Percentiles rank a stretch among this genome's conserved stretches.
These are phyloP conservation scores for Paramecium primaurelia DNA, from an alignment of 73 alveolate species.

Conservation along the genomic window DNA sequence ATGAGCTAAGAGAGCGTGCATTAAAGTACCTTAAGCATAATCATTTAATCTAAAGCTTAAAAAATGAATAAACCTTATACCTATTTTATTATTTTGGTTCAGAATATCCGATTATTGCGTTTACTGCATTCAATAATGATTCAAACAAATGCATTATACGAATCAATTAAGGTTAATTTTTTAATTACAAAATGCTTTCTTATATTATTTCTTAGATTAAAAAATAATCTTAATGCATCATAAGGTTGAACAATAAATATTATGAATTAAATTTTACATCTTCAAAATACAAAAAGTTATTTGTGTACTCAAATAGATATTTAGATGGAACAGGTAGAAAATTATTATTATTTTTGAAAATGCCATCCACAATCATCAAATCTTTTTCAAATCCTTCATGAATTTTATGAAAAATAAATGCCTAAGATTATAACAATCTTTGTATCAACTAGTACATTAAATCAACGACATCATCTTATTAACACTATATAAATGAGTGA, in stretches of 20 bases:
- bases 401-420: not conserved
- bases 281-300: not conserved
- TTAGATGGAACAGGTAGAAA: not conserved
- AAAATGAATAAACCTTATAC: not conserved
- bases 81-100: not conserved
- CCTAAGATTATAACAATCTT: not conserved
- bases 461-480: not conserved
- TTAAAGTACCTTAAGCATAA: not conserved
- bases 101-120: not conserved
- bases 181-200: not conserved
- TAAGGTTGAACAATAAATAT: not conserved
- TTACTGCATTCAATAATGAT: not conserved
- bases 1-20: not conserved
- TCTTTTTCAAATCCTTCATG: not conserved
- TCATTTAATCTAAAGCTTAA: not conserved
- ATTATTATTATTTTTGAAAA: not conserved
- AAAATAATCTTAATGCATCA: constrained; percentile 1
- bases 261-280: not conserved
- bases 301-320: not conserved
- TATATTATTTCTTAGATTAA: not conserved
- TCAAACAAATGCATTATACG: not conserved
- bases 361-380: not conserved
- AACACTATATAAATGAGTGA: not conserved
- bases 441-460: not conserved
- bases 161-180: not conserved